These are phyloP conservation scores for Verbena officinalis DNA, from an alignment of 257 asterid species.

Conservation along the genomic window DNA sequence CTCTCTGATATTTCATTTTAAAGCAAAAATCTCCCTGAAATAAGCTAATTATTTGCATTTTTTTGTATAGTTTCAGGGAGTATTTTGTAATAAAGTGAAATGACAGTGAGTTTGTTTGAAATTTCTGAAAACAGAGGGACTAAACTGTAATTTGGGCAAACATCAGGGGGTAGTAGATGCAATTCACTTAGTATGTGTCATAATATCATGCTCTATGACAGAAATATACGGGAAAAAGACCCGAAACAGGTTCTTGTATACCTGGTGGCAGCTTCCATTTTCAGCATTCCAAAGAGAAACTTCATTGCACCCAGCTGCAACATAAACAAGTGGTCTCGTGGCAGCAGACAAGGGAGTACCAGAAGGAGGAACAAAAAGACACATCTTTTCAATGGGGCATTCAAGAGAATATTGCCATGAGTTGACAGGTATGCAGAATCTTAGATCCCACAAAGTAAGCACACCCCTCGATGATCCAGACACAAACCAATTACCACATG, in stretches of 20 bases:
- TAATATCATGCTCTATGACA: conserved; percentile 4
- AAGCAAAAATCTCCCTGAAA: too few species aligned
- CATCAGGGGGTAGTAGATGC: too few species aligned
- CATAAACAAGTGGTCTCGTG: conserved; percentile 94
- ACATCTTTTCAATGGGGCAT: conserved; percentile 88
- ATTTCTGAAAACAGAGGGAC: too few species aligned
- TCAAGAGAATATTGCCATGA: conserved; percentile 87
- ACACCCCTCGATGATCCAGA: conserved; percentile 98
- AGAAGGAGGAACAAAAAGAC: conserved; percentile 91
- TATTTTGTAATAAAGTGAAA: too few species aligned
- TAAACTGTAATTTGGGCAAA: too few species aligned
- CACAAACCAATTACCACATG: conserved; percentile 98
- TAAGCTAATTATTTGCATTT: too few species aligned
- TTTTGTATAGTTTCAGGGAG: too few species aligned
- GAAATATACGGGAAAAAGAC: conserved; percentile 15
- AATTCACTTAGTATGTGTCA: conserved; percentile 18
- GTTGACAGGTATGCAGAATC: conserved; percentile 96
- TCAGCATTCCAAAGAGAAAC: conserved; percentile 99
- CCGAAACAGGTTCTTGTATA: conserved; percentile 27
- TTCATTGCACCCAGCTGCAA: conserved; percentile 96
- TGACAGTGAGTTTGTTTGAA: too few species aligned
- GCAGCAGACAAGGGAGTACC: conserved; percentile 76
- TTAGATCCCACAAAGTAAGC: conserved; percentile 96
- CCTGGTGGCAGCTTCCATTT: conserved; percentile 99
- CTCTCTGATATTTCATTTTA: too few species aligned